Percentiles rank a stretch among this genome's conserved stretches.
phyloP scores from a whole-genome alignment of 768 basidiomycete species.

The Daedalea quercina region DNA sequence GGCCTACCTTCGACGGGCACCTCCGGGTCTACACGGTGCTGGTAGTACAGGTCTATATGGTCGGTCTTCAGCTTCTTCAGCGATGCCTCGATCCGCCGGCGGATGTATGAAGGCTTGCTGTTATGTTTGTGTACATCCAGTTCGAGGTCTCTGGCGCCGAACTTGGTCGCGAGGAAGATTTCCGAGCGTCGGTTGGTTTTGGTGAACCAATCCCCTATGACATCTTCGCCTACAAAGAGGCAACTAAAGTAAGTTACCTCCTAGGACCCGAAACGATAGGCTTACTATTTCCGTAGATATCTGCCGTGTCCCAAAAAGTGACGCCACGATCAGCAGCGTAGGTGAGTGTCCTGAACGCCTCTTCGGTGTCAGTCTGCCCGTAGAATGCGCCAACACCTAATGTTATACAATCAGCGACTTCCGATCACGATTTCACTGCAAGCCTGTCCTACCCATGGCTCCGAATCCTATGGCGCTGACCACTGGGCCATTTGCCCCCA shows the following conservation, averaged over 20 bases:
- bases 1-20: slow-evolving; percentile 17
- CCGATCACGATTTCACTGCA: neutral
- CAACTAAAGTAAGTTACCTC: neutral
- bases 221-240: neutral
- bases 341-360: slow-evolving; percentile 18
- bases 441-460: neutral
- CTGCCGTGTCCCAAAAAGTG: slow-evolving; percentile 42
- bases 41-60: slow-evolving; percentile 33
- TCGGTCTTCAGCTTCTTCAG: slow-evolving; percentile 30
- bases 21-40: slow-evolving; percentile 22
- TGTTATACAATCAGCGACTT: neutral
- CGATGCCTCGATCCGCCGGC: slow-evolving; percentile 30
- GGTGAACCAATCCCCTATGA: slow-evolving; percentile 34
- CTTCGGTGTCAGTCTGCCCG: slow-evolving; percentile 15
- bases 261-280: neutral
- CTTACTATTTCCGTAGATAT: slow-evolving; percentile 31
- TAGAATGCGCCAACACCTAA: neutral
- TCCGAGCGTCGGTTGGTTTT: slow-evolving; percentile 42
- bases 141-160: slow-evolving; percentile 29
- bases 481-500: no score
- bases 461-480: neutral
- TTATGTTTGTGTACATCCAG: slow-evolving; percentile 12
- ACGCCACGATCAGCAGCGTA: slow-evolving; percentile 35
- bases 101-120: slow-evolving; percentile 36
- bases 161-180: slow-evolving; percentile 61